Base-by-base conservation (phyloP, 2,329 filamentous ascomycete genomes). In the Diaporthe sp. region DNA sequence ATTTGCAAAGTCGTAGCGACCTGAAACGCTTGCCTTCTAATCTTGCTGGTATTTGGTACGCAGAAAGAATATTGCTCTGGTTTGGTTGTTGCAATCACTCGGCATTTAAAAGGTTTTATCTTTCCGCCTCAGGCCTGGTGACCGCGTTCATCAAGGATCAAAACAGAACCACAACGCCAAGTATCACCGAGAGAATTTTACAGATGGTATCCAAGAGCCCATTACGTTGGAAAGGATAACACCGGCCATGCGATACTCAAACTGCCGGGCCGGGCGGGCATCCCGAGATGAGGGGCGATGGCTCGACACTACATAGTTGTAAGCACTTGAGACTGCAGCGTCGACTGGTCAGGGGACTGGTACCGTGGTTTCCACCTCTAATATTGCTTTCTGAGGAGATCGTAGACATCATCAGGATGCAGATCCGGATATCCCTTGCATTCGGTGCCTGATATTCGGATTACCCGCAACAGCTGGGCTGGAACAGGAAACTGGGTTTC, bases 241-340 rank as follows among this genome's bases (percentile, higher is more conserved):
- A 31, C 31, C 31, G 31, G 31, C 31, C 31, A 31, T 31, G 31
- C 31, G 31, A 31, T 7, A 34, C 15, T 46, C 4, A 49, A 31
- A 65, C 25, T 65, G 61, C 61, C 61, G 61, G 61, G 17, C 39
- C 61, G 28, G 9, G 17, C 42, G 61, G 61, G 34, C 61, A 49
- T 65, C 15, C 61, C 61, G 61, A n/a, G 61, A 12, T 65, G 61
- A n/a, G 61, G 61, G 61, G n/a, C 12, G 25, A 49, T 19, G 17
- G 10, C 61, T 15, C 25, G 46, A 46, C 42, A 42, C 61, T 65
- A 49, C 61, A 34, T 22, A 46, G 42, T 17, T 15, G 42, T 19
- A 39, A 39, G 37, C 37, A 39, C 37, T 39, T 39, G 10, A 65
- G 25, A 31, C 17, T 19, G 4, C 61, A 34, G 17, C 19, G 3